Evolutionary conservation across 805 yeast genomes (phyloP).

Genomic region (Kazachstania bromeliacearum): DNA sequence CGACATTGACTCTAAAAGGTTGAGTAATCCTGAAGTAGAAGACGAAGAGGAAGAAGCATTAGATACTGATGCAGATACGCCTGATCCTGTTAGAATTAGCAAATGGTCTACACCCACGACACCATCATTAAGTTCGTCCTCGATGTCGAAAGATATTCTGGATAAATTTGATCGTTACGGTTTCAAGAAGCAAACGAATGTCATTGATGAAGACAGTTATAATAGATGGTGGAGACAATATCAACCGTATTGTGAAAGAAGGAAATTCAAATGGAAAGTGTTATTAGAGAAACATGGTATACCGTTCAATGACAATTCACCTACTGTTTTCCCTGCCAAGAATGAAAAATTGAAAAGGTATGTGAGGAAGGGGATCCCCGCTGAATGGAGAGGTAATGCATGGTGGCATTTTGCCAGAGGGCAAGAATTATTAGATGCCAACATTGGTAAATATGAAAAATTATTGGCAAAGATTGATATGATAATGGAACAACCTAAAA

Average conservation of each 20-base stretch:
- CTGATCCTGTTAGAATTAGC: too few species aligned
- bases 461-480: constrained; percentile 54
- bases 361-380: constrained; percentile 87
- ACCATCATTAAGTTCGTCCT: not conserved
- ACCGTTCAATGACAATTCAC: constrained; percentile 36
- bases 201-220: constrained; percentile 46
- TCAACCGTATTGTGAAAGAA: constrained; percentile 47
- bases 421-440: constrained; percentile 54
- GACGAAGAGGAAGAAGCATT: not conserved
- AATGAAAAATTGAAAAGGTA: constrained; percentile 73
- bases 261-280: constrained; percentile 69
- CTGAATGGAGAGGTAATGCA: constrained; percentile 94
- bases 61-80: not conserved
- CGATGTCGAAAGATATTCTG: too few species aligned
- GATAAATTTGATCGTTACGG: constrained; percentile 68
- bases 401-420: constrained; percentile 96
- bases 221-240: constrained; percentile 71
- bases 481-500: constrained; percentile 6
- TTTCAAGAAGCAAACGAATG: constrained; percentile 57
- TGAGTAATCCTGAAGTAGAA: not conserved
- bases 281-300: constrained; percentile 65
- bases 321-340: constrained; percentile 69
- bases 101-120: not conserved
- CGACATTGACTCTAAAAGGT: constrained; percentile 7
- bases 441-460: constrained; percentile 65